Conservation (phyloP, 306 rosid species). For the Pterocarpus macrocarpus region DNA sequence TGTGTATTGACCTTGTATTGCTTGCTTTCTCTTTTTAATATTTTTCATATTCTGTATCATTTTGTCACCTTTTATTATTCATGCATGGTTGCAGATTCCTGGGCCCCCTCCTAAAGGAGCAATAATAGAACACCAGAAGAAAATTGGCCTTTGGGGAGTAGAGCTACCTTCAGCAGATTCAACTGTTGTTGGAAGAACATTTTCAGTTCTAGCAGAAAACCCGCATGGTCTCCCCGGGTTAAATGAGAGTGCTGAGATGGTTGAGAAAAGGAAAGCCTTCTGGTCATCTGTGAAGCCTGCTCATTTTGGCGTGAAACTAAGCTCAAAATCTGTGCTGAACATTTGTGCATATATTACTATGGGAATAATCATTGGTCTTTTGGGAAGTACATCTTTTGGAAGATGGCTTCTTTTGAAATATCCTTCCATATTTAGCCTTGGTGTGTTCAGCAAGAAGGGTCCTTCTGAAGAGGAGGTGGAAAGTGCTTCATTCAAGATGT, state of each 20-base stretch:
- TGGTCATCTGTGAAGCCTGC: constrained; percentile 84
- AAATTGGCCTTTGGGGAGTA: constrained; percentile 73
- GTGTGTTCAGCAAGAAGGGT: constrained; percentile 78
- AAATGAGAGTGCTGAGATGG: constrained; percentile 62
- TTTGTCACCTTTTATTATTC: constrained; percentile 6
- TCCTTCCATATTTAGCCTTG: constrained; percentile 81
- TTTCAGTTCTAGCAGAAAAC: constrained; percentile 67
- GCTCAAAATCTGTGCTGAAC: constrained; percentile 67
- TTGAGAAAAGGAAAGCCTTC: constrained; percentile 65
- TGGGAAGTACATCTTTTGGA: constrained; percentile 66
- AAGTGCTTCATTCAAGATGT: constrained; percentile 87
- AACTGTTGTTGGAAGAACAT: constrained; percentile 73
- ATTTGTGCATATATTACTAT: constrained; percentile 52
- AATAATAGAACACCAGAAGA: constrained; percentile 71
- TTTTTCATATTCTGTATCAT: constrained; percentile 22
- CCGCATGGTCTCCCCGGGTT: constrained; percentile 75
- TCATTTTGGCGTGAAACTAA: constrained; percentile 80
- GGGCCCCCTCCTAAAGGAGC: constrained; percentile 73
- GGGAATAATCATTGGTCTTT: constrained; percentile 67
- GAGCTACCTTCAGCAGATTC: constrained; percentile 90
- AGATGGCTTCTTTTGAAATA: constrained; percentile 83
- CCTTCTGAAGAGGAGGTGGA: constrained; percentile 80
- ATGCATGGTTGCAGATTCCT: constrained; percentile 69
- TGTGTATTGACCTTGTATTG: constrained; percentile 16
- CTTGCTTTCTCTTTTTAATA: neutral